Conservation (phyloP, 2,329 filamentous ascomycete species). For the Fusarium ramigenum region DNA sequence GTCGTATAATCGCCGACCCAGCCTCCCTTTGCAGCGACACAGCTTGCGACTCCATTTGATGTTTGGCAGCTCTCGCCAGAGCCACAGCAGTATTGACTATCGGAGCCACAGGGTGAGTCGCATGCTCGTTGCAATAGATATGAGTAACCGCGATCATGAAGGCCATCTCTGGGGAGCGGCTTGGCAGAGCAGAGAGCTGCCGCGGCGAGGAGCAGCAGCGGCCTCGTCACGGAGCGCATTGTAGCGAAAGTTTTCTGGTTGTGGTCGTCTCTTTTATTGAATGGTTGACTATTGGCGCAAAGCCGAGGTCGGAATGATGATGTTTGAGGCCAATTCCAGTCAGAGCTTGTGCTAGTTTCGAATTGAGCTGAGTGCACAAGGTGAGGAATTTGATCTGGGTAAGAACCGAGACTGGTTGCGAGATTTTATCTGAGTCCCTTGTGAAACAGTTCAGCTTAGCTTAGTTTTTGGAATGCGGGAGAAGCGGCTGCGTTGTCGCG, state of each 20-base stretch:
- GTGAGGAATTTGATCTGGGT: neutral
- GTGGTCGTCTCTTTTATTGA: conserved; percentile 1
- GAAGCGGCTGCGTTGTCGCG: conserved; percentile 16
- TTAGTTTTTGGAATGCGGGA: conserved; percentile 21
- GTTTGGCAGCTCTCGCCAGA: conserved; percentile 62
- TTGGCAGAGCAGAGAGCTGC: conserved; percentile 50
- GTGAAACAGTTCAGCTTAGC: conserved; percentile 21
- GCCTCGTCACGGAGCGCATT: conserved; percentile 41
- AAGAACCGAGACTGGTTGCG: conserved; percentile 7
- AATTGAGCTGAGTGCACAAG: conserved; percentile 12
- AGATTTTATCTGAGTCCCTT: conserved; percentile 21
- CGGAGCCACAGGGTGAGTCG: conserved; percentile 62
- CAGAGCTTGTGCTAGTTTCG: conserved; percentile 3
- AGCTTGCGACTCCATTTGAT: conserved; percentile 59
- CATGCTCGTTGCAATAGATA: conserved; percentile 62
- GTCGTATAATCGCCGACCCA: conserved; percentile 57
- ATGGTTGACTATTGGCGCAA: conserved; percentile 4
- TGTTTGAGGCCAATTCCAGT: conserved; percentile 25
- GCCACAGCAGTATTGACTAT: conserved; percentile 66
- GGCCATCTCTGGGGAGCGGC: conserved; percentile 61
- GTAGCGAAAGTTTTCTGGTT: conserved; percentile 1
- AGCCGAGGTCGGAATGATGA: conserved; percentile 6
- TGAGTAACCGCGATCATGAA: conserved; percentile 59
- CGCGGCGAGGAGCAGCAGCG: conserved; percentile 52
- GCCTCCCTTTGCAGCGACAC: conserved; percentile 51